Evolutionary conservation across 345 rosid genomes (phyloP), one percentile per base, ranked within the genome.

Genomic region (Acer saccharum): DNA sequence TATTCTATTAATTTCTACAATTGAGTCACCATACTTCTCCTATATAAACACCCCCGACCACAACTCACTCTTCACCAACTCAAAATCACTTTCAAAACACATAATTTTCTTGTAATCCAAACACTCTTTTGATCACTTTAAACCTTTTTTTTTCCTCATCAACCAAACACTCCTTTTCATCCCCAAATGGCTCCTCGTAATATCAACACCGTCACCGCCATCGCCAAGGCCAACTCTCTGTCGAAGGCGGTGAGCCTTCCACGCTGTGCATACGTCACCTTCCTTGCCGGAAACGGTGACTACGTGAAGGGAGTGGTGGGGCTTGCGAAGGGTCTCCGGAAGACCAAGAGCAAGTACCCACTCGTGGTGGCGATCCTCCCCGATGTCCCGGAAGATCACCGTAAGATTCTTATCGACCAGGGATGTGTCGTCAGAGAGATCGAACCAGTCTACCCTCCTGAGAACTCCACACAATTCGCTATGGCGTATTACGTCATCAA

Each of bases 401-500:
- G 94, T 65, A 77, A 86, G 71, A 87, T 86, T 1, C 73, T 92
- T 35, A 69, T 79, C 27, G 85, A 84, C 3, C 94, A 89, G 58
- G 93, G 93, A 0, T 92, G 94, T 62, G 65, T 90, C 17, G 67
- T 92, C 39, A 72, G 76, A 55, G 90, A 90, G 83, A 92, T 92
- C 41, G 81, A 80, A 46, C 93, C 94, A 0, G 82, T 92, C 25
- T 75, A 75, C 74, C 97, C 97, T 0, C 94, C 97, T 1, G 87
- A 86, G 74, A 91, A 88, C 65, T 91, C 90, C 80, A 91, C 96
- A 23, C 86, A 87, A 72, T 92, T 90, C 21, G 97, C 94, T 68
- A 88, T 92, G 97, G 86, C 93, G 46, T 88, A 92, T 65, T 92
- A 92, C 58, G 94, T 92, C 80, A 89, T 92, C 83, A 92, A 90